These are phyloP conservation scores for Agrocybe pediades DNA, from an alignment of 768 basidiomycete species.

Conservation along the genomic window DNA sequence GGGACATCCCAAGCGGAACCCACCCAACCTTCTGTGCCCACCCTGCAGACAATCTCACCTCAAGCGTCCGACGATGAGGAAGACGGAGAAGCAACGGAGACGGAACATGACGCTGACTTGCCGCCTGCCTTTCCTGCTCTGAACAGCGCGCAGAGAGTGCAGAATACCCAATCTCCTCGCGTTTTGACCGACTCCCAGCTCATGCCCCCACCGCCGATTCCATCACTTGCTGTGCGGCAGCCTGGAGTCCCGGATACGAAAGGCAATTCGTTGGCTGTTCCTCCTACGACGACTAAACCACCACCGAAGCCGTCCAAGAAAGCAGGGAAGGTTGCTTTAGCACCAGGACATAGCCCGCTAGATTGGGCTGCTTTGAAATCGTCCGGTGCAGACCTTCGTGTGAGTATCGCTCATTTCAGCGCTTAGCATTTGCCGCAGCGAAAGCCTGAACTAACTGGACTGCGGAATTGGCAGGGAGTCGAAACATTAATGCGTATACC, in stretches of 20 bases:
- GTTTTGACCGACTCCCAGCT: constrained; percentile 47
- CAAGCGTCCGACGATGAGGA: constrained; percentile 42
- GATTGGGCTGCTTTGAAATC: constrained; percentile 93
- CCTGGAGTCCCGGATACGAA: constrained; percentile 35
- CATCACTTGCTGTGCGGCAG: constrained; percentile 40
- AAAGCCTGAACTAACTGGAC: no score
- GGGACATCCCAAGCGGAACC: constrained; percentile 31
- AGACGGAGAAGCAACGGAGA: constrained; percentile 36
- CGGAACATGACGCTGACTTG: constrained; percentile 48
- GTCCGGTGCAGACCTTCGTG: constrained; percentile 78
- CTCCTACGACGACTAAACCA: constrained; percentile 62
- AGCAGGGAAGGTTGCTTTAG: constrained; percentile 81
- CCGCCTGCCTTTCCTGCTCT: constrained; percentile 78
- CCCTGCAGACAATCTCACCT: constrained; percentile 39
- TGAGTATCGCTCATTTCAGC: no score
- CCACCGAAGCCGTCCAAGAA: constrained; percentile 57
- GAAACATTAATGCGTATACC: constrained; percentile 69
- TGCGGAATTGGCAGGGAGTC: constrained; percentile 62
- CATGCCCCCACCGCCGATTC: constrained; percentile 59
- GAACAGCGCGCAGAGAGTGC: constrained; percentile 69
- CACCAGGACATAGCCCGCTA: constrained; percentile 87
- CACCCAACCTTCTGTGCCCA: constrained; percentile 28
- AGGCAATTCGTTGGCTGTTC: constrained; percentile 51
- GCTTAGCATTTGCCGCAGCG: no score
- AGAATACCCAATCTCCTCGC: constrained; percentile 29